Percentiles rank a stretch among this genome's conserved stretches.
Conservation (phyloP, 2,329 filamentous ascomycete genomes). For the Aspergillus brasiliensis region DNA sequence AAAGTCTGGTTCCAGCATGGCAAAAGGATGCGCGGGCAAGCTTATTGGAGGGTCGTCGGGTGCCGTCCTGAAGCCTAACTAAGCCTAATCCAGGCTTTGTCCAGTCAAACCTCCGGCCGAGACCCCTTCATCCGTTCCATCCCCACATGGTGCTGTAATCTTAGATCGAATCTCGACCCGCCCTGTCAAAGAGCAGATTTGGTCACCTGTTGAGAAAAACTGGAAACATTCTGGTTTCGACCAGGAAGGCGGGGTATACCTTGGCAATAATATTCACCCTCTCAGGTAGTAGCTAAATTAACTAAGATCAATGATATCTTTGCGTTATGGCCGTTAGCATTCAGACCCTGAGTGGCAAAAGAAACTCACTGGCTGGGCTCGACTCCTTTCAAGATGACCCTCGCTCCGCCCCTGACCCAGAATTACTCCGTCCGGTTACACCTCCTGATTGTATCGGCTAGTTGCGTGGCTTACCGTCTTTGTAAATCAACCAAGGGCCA, state of each 20-base stretch:
- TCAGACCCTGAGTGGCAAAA: not conserved
- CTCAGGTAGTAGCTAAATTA: not conserved
- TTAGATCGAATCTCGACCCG: conserved; percentile 3
- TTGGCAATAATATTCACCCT: not conserved
- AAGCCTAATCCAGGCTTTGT: conserved; percentile 5
- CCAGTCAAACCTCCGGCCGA: not conserved
- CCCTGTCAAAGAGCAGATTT: not conserved
- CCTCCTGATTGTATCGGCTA: conserved; percentile 2
- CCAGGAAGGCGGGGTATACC: not conserved
- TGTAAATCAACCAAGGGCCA: not conserved
- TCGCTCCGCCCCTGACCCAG: conserved; percentile 1
- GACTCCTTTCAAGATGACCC: not conserved
- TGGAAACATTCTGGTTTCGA: not conserved
- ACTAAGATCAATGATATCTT: not conserved
- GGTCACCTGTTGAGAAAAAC: not conserved
- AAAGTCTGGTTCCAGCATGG: not conserved
- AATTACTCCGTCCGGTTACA: conserved; percentile 15
- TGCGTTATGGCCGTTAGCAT: not conserved
- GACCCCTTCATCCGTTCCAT: not conserved
- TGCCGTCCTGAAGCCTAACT: not conserved
- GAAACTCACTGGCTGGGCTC: not conserved
- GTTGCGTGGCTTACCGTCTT: conserved; percentile 4
- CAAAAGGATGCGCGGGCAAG: not conserved
- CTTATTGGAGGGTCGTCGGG: conserved; percentile 1
- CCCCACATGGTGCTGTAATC: conserved; percentile 8